phyloP scores from a whole-genome alignment of 768 basidiomycete species.

The Calocybe indica region DNA sequence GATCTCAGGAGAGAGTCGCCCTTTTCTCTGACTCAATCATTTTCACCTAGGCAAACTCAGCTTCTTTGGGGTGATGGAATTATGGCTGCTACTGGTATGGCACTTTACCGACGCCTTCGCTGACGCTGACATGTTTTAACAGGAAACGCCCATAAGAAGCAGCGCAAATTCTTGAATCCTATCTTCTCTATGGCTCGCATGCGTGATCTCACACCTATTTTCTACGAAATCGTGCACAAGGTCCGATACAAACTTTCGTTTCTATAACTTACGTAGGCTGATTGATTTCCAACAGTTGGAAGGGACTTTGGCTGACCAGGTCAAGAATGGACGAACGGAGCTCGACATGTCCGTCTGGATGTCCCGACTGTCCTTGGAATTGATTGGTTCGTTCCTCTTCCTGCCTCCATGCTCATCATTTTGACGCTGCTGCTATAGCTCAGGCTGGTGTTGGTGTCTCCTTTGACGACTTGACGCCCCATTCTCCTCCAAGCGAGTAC shows the following conservation, averaged over 20 bases:
- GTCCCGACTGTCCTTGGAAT: slow-evolving; percentile 12
- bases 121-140: no score
- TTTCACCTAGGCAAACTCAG: no score
- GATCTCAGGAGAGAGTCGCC: no score
- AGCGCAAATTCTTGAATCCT: no score
- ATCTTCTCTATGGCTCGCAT: no score
- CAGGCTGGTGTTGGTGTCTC: slow-evolving; percentile 13
- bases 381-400: slow-evolving; percentile 5
- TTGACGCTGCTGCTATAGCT: no score
- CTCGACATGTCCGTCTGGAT: slow-evolving; percentile 15
- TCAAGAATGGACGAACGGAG: slow-evolving; percentile 15
- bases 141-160: no score
- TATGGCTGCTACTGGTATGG: no score
- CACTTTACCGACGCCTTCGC: no score
- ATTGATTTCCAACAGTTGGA: slow-evolving; percentile 16
- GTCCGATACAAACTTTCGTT: slow-evolving; percentile 6
- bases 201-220: slow-evolving; percentile 18
- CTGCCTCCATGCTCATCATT: no score
- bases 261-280: not conserved
- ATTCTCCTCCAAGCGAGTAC: slow-evolving; percentile 22
- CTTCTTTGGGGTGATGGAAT: no score
- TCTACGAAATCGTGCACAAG: slow-evolving; percentile 12
- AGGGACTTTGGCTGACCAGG: slow-evolving; percentile 13
- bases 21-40: no score
- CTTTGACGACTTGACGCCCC: slow-evolving; percentile 16